A percentile compares a stretch with the other conserved stretches of the same genome.
Conservation (phyloP, 129 eudicot genomes). For the Solidago caesia region DNA sequence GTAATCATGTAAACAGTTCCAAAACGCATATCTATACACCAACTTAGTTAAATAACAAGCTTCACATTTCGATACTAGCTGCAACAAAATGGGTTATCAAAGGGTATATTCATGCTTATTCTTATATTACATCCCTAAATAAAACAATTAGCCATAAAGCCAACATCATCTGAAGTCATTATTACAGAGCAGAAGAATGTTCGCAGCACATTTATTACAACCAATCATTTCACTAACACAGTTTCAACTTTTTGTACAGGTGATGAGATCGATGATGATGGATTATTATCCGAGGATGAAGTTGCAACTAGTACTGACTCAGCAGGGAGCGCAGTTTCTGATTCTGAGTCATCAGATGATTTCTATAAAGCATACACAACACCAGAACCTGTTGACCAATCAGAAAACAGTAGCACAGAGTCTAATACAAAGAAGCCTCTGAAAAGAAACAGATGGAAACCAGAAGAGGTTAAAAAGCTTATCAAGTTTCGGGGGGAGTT, state of each 20-base stretch:
- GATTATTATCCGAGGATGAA: conserved; percentile 51
- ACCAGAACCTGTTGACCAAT: conserved; percentile 24
- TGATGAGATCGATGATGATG: conserved; percentile 32
- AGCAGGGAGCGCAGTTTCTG: conserved; percentile 20
- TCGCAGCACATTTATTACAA: not conserved
- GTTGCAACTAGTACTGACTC: conserved; percentile 33
- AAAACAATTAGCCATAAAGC: too few relatives aligned
- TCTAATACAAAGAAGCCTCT: conserved; percentile 40
- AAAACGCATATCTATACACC: too few relatives aligned
- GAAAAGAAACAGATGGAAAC: conserved; percentile 87
- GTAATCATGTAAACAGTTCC: too few relatives aligned
- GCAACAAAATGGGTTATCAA: too few relatives aligned
- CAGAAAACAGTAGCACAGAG: conserved; percentile 25
- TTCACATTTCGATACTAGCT: too few relatives aligned
- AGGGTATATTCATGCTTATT: too few relatives aligned
- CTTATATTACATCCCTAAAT: too few relatives aligned
- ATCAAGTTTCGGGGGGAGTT: conserved; percentile 71
- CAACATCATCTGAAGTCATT: too few relatives aligned
- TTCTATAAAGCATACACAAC: conserved; percentile 55
- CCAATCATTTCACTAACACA: not conserved
- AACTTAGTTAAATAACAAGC: too few relatives aligned
- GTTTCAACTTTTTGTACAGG: conserved; percentile 33
- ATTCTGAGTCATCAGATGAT: conserved; percentile 45
- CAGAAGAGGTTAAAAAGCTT: conserved; percentile 77
- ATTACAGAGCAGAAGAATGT: too few relatives aligned